These are phyloP conservation scores for Musa schizocarpa DNA, from an alignment of 176 grass and related monocot species.

Conservation along the genomic window DNA sequence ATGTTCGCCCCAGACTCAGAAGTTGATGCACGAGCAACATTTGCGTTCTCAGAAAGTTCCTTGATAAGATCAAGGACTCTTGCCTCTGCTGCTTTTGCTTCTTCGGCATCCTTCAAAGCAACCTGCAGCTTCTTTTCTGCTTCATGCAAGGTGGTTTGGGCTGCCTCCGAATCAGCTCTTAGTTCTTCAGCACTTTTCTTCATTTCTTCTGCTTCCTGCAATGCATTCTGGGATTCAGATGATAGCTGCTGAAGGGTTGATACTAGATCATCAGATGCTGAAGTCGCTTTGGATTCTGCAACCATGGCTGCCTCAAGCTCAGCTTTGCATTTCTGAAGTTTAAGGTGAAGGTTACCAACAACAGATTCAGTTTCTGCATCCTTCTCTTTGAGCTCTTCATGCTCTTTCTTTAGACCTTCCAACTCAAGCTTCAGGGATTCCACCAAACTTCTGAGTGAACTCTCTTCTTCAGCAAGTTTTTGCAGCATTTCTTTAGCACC, in stretches of 20 bases:
- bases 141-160: constrained; percentile 41
- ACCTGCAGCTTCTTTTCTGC: constrained; percentile 60
- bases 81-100: constrained; percentile 70
- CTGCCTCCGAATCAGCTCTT: constrained; percentile 60
- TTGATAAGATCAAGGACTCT: constrained; percentile 69
- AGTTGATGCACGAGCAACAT: constrained; percentile 58
- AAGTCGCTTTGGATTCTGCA: constrained; percentile 65
- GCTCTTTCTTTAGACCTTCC: constrained; percentile 59
- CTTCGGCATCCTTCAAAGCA: constrained; percentile 79
- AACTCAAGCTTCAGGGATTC: constrained; percentile 71
- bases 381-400: constrained; percentile 59
- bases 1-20: constrained; percentile 64
- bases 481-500: constrained; percentile 70
- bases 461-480: constrained; percentile 65
- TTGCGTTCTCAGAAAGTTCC: constrained; percentile 67
- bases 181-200: constrained; percentile 65
- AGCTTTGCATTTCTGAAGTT: constrained; percentile 87
- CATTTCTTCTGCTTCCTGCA: constrained; percentile 85
- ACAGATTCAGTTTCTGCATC: constrained; percentile 71
- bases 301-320: constrained; percentile 65
- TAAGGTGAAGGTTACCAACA: constrained; percentile 56
- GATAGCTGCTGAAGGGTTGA: constrained; percentile 73
- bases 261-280: constrained; percentile 73
- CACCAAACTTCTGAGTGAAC: constrained; percentile 42
- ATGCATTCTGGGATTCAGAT: constrained; percentile 57